Evolutionary conservation across 192 early-diverging fungal genomes (phyloP).

Genomic region (Coemansia sp.): DNA sequence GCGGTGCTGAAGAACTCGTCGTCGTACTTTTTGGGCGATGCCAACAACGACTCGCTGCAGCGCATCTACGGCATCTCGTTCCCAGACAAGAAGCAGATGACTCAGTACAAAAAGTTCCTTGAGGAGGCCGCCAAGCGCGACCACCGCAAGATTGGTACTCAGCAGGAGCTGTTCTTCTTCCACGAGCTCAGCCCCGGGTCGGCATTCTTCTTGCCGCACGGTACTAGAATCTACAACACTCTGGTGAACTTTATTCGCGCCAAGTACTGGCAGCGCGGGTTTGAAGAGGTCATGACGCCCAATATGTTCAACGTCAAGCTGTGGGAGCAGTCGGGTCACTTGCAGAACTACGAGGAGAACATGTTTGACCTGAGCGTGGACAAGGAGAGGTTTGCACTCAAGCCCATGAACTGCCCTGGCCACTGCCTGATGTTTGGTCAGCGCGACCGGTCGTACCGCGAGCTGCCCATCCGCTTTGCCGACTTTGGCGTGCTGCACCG

Average conservation of each 20-base stretch:
- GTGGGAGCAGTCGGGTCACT: constrained; percentile 96
- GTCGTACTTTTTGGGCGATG: constrained; percentile 96
- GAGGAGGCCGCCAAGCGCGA: constrained; percentile 96
- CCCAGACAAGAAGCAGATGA: constrained; percentile 97
- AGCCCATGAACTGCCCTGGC: constrained; percentile 99
- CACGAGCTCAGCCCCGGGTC: constrained; percentile 91
- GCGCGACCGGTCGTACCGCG: constrained; percentile 92
- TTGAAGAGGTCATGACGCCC: constrained; percentile 94
- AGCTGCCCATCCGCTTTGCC: constrained; percentile 90
- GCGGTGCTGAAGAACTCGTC: constrained; percentile 95
- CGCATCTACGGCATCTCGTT: constrained; percentile 99
- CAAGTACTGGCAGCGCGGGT: constrained; percentile 91
- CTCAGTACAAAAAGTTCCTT: constrained; percentile 92
- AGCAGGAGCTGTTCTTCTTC: constrained; percentile 99
- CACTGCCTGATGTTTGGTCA: constrained; percentile 96
- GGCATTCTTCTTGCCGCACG: constrained; percentile 94
- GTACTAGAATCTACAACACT: constrained; percentile 93
- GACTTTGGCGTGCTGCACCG: constrained; percentile 99
- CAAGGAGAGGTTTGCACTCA: constrained; percentile 95
- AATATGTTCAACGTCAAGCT: constrained; percentile 99
- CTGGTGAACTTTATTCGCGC: constrained; percentile 85
- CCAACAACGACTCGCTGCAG: constrained; percentile 97
- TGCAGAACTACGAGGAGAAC: constrained; percentile 93
- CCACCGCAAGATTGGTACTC: constrained; percentile 93
- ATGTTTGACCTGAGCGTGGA: constrained; percentile 96